A percentile compares a stretch with the other conserved stretches of the same genome.
phyloP scores from a whole-genome alignment of 2,329 filamentous ascomycete species.

The Acephala macrosclerotiorum region DNA sequence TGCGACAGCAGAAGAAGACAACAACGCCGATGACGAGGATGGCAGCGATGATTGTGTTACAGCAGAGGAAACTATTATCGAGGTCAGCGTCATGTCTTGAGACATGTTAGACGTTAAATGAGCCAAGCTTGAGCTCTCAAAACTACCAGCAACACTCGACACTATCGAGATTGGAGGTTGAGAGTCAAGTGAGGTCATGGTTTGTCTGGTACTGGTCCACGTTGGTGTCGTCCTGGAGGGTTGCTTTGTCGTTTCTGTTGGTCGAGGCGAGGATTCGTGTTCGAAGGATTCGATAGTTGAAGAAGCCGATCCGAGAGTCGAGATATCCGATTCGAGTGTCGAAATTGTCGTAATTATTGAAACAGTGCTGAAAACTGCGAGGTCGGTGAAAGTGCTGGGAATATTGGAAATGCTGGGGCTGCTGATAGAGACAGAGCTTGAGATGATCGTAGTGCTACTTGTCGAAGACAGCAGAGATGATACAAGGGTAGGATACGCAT shows the following conservation, averaged over 20 bases:
- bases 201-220: conserved; percentile 3
- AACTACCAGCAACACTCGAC: conserved; percentile 6
- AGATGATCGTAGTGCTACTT: not conserved
- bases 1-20: not conserved
- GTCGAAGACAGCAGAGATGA: not conserved
- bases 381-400: not conserved
- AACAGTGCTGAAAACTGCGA: not conserved
- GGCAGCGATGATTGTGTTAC: not conserved
- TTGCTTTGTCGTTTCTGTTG: not conserved
- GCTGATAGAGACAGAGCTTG: not conserved
- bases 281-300: not conserved
- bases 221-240: conserved; percentile 1
- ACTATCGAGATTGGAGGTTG: not conserved
- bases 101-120: conserved; percentile 4
- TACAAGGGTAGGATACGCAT: not conserved
- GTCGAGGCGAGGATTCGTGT: not conserved
- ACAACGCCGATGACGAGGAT: conserved; percentile 1
- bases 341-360: not conserved
- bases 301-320: not conserved
- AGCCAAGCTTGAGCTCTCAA: conserved; percentile 1
- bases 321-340: too few relatives aligned
- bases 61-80: not conserved
- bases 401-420: not conserved
- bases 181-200: not conserved
- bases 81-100: not conserved